Percentiles rank a stretch among this genome's conserved stretches.
phyloP scores from a whole-genome alignment of 108 stramenopile species.

The Schizochytrium sp. region DNA sequence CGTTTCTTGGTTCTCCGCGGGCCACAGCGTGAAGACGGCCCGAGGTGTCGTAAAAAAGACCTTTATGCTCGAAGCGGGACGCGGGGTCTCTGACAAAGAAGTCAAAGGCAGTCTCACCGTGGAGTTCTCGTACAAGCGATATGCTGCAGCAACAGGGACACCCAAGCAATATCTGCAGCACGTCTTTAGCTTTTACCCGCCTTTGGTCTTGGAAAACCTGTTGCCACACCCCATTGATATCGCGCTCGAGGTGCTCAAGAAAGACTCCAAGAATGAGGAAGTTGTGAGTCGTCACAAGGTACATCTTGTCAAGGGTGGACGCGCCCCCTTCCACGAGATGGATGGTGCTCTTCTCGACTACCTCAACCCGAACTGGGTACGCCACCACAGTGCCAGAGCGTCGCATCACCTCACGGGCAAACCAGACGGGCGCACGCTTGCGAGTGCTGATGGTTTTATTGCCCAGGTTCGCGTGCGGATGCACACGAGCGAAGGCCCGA shows the following conservation, averaged over 20 bases:
- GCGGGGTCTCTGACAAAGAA: neutral
- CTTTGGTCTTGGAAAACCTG: neutral
- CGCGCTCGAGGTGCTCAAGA: neutral
- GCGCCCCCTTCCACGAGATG: neutral
- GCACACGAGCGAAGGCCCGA: too few species aligned
- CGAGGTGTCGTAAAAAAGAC: neutral
- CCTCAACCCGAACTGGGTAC: neutral
- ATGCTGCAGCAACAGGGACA: neutral
- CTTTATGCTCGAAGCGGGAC: neutral
- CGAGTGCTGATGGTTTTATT: neutral
- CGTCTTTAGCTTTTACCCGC: slow-evolving; percentile 7
- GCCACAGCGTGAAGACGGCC: neutral
- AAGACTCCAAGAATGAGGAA: neutral
- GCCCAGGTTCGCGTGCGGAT: neutral
- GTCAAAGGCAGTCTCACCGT: neutral
- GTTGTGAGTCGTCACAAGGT: neutral
- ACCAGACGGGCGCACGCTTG: neutral
- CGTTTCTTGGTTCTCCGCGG: neutral
- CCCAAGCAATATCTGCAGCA: neutral
- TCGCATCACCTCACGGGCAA: neutral
- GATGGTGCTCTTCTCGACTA: neutral
- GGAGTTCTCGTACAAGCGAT: neutral
- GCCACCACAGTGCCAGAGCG: neutral
- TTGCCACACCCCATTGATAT: neutral
- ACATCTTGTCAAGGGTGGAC: neutral